Base-by-base conservation (phyloP, 805 yeast genomes). In the Wickerhamomyces strasburgensis region DNA sequence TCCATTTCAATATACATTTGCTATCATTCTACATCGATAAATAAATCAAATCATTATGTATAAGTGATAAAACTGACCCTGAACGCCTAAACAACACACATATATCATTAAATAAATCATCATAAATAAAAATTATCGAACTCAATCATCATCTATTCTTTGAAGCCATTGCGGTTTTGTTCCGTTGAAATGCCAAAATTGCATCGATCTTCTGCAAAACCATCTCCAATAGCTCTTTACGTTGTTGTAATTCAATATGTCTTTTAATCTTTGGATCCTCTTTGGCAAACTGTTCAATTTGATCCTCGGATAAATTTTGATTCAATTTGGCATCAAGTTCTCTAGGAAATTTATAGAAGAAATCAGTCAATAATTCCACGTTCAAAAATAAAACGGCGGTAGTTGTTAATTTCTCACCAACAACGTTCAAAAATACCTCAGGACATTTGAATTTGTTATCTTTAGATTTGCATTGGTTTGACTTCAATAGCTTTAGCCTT, bases 301-400 rank as follows among this genome's bases (percentile, higher is more conserved):
- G 94, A 37, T 86, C 94, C 34, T 72, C 70, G 7, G 76, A 67
- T 52, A 93, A 65, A 29, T 71, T 70, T 42, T 70, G 67, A 33
- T 80, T 79, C 38, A 93, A 72, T 46, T 78, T 78, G 35, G 69
- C 68, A 58, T 93, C 99, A 44, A 93, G 69, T 60, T 88, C 97
- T 41, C 98, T 73, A 3, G 99, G 98, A 61, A 93, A 90, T 50
- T 88, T 87, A 60, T 94, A 93, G 57, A 90, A 94, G 56, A 93
- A 93, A 61, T 94, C 98, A 48, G 95, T 84, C 44, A 93, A 67
- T 38, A 93, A 67, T 61, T 93, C 99, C 38, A 94, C 98, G 56
- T 93, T 93, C 56, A 93, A 65, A 52, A 93, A 93, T 43, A 93
- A 62, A 4, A 93, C 93, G 0, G 98, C 93, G 0, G 98, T 93